phyloP scores from a whole-genome alignment of 2,329 filamentous ascomycete genomes.

The Botrytis porri region DNA sequence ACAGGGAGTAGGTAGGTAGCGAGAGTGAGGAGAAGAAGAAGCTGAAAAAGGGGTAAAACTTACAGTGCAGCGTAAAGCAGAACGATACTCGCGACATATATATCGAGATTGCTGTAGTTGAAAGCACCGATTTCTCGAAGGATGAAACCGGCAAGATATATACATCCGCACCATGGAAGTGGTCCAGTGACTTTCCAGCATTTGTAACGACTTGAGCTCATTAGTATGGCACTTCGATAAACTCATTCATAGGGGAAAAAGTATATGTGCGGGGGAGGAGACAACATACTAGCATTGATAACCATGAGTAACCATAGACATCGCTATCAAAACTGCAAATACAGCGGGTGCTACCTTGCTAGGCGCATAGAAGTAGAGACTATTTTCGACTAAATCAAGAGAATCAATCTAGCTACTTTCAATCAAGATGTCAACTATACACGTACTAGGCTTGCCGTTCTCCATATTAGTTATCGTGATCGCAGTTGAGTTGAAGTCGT shows the following conservation, averaged over 20 bases:
- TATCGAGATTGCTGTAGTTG: constrained; percentile 46
- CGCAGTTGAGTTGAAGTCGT: background rate
- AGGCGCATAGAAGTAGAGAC: constrained; percentile 50
- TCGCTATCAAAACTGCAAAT: constrained; percentile 48
- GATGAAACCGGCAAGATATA: constrained; percentile 57
- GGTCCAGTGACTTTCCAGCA: constrained; percentile 55
- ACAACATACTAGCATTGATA: constrained; percentile 54
- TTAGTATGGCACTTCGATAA: background rate
- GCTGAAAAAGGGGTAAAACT: background rate
- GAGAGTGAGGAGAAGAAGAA: background rate
- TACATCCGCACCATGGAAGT: constrained; percentile 51
- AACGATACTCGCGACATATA: constrained; percentile 45
- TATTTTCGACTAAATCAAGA: constrained; percentile 33
- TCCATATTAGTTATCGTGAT: background rate
- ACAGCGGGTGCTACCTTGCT: constrained; percentile 53
- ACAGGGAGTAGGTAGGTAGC: background rate
- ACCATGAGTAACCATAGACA: constrained; percentile 48
- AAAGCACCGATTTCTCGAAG: constrained; percentile 52
- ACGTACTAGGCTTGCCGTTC: constrained; percentile 21
- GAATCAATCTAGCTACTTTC: background rate
- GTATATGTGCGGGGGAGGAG: background rate
- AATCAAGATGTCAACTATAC: background rate
- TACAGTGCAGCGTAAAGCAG: constrained; percentile 36
- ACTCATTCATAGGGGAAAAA: background rate
- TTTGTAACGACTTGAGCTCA: constrained; percentile 48